Evolutionary conservation across 805 yeast species (phyloP).

Genomic region (Cyberlindnera petersonii): DNA sequence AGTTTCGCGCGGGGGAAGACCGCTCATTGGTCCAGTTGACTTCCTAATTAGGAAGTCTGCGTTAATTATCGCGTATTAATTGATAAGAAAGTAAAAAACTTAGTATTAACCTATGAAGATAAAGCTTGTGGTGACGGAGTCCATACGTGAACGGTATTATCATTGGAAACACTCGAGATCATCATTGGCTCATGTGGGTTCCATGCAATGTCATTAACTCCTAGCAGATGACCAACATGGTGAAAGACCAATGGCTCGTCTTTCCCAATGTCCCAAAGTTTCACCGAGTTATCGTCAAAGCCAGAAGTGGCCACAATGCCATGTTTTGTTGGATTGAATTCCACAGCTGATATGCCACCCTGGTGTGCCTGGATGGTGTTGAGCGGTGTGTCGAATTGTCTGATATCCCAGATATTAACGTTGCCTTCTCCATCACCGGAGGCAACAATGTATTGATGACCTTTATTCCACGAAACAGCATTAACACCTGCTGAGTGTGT

Average conservation of each 20-base stretch:
- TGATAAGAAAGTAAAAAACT: not conserved
- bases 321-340: conserved; percentile 64
- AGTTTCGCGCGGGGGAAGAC: conserved; percentile 5
- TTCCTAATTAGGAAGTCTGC: conserved; percentile 6
- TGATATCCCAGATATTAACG: conserved; percentile 61
- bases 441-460: conserved; percentile 53
- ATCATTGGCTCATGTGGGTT: conserved; percentile 65
- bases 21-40: conserved; percentile 12
- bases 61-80: not conserved
- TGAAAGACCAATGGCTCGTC: conserved; percentile 44
- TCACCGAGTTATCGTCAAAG: conserved; percentile 60
- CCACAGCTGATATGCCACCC: conserved; percentile 57
- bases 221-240: conserved; percentile 87
- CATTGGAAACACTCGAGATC: conserved; percentile 76
- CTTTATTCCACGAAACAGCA: conserved; percentile 56
- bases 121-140: conserved; percentile 41
- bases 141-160: conserved; percentile 87
- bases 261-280: conserved; percentile 50
- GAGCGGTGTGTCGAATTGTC: conserved; percentile 38
- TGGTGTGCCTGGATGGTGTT: conserved; percentile 37
- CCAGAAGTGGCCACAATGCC: conserved; percentile 61
- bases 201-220: conserved; percentile 84
- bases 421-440: conserved; percentile 62
- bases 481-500: conserved; percentile 43
- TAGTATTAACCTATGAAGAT: not conserved